Percentiles rank a stretch among this genome's conserved stretches.
These are phyloP conservation scores for Stephania cephalantha DNA, from an alignment of 164 flowering plant species.

Conservation along the genomic window DNA sequence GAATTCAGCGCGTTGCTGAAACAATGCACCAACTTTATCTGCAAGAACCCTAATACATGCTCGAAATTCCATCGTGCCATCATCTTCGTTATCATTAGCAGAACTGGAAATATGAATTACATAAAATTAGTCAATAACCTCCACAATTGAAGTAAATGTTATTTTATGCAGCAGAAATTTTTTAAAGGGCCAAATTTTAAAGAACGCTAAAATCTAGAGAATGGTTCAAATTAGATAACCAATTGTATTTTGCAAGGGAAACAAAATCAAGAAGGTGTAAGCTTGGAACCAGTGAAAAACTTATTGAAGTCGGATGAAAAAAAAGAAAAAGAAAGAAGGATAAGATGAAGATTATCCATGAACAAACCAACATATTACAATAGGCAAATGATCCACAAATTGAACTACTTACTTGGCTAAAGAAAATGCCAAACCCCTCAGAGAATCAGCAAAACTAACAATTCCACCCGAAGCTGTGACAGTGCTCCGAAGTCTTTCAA, in stretches of 20 bases:
- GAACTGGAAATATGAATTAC: conserved; percentile 40
- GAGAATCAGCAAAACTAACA: conserved; percentile 62
- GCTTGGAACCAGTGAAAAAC: neutral
- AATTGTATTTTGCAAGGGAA: neutral
- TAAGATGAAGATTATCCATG: neutral
- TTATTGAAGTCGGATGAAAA: neutral
- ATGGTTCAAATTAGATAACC: neutral
- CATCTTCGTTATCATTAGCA: conserved; percentile 63
- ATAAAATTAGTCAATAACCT: conserved; percentile 4
- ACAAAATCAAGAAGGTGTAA: neutral
- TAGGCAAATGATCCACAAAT: neutral
- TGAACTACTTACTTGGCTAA: conserved; percentile 57
- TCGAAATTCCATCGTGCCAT: conserved; percentile 63
- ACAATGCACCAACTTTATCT: conserved; percentile 70
- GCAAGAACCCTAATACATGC: conserved; percentile 73
- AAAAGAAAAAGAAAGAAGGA: neutral
- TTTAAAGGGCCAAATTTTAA: neutral
- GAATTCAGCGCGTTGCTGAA: conserved; percentile 69
- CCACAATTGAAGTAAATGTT: neutral
- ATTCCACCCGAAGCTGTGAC: conserved; percentile 57
- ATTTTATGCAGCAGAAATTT: neutral
- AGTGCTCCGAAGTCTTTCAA: conserved; percentile 70
- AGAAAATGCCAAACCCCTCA: conserved; percentile 77
- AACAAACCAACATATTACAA: neutral
- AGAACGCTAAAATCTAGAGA: neutral